A percentile compares a stretch with the other conserved stretches of the same genome.
Evolutionary conservation across 371 early-diverging fungal genomes (phyloP).

Genomic region (Mortierella sp.): DNA sequence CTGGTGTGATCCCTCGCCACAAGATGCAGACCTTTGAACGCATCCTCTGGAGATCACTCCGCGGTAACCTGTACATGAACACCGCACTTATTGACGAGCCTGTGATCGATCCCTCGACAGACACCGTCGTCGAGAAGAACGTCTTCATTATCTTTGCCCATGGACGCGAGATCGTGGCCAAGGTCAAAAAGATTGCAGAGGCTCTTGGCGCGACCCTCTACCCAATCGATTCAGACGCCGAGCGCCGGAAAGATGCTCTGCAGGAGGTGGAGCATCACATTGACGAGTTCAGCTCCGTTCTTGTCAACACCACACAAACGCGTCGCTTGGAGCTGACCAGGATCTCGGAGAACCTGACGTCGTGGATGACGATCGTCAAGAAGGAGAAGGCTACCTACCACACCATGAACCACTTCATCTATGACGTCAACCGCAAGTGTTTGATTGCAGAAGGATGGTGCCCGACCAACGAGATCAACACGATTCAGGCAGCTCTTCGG

Average conservation of each 20-base stretch:
- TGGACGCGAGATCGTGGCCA: slow-evolving; percentile 89
- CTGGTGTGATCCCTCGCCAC: slow-evolving; percentile 91
- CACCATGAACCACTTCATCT: slow-evolving; percentile 95
- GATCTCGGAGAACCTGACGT: slow-evolving; percentile 85
- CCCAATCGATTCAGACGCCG: slow-evolving; percentile 84
- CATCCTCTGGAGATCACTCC: slow-evolving; percentile 97
- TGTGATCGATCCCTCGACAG: slow-evolving; percentile 87
- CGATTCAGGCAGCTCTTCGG: slow-evolving; percentile 86
- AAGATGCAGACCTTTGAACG: slow-evolving; percentile 94
- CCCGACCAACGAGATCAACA: slow-evolving; percentile 84
- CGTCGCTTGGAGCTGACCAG: slow-evolving; percentile 86
- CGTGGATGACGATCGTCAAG: slow-evolving; percentile 92
- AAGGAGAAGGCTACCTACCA: slow-evolving; percentile 99
- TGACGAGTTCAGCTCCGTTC: slow-evolving; percentile 66
- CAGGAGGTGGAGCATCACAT: slow-evolving; percentile 45
- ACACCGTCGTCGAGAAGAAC: slow-evolving; percentile 90
- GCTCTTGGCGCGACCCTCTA: slow-evolving; percentile 97
- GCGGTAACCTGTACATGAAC: slow-evolving; percentile 98
- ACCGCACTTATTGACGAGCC: slow-evolving; percentile 94
- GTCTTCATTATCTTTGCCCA: slow-evolving; percentile 98
- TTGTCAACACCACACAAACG: slow-evolving; percentile 88
- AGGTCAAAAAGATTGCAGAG: slow-evolving; percentile 95
- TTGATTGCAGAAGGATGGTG: slow-evolving; percentile 99
- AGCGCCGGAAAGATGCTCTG: slow-evolving; percentile 86
- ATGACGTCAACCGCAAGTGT: slow-evolving; percentile 92